Evolutionary conservation across 2,329 filamentous ascomycete species (phyloP), one percentile per base, ranked within the genome.

Genomic region (Penicillium olsonii): DNA sequence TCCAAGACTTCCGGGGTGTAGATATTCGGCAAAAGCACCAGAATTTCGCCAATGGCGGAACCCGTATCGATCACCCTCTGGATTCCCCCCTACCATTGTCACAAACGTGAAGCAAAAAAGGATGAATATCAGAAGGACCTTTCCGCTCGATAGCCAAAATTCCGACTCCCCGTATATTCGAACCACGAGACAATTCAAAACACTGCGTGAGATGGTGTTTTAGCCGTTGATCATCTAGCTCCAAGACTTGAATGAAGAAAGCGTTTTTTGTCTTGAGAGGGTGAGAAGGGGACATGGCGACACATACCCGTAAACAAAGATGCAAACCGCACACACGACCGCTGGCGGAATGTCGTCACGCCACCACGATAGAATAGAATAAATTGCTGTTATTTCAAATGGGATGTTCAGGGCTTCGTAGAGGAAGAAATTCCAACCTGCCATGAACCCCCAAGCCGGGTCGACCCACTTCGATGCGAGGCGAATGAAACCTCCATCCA

Each of bases 61-160:
- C 0, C 87, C 87, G 54, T 88, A 87, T 0, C 78, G 75, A 59
- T 90, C 85, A 42, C 81, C 75, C 1, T 82, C 66, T 0, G 89
- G 89, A 61, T 92, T 92, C 2, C 87, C 89, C 7, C 88, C 89
- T 0, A 92, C 75, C 84, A 92, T 92, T 48, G 85, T 84, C 52
- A 94, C 76, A 59, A 94, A 88, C 3, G 89, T 91, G 45, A 63
- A 68, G 18, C 58, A 50, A 27, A 68, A 60, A 9, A 65, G 45
- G 11, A 61, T 61, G 19, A 68, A n/a, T 47, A 68, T 63, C n/a
- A 68, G 57, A 14, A 69, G 46, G 5, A 76, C 61, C 54, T 76
- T 77, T 57, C 70, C 69, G 47, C 67, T 66, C 1, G 75, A 71
- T 19, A 78, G 63, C 59, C 72, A 78, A 52, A 78, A 78, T 53